Evolutionary conservation across 371 early-diverging fungal species (phyloP).

Genomic region (Zopfochytrium polystomum): DNA sequence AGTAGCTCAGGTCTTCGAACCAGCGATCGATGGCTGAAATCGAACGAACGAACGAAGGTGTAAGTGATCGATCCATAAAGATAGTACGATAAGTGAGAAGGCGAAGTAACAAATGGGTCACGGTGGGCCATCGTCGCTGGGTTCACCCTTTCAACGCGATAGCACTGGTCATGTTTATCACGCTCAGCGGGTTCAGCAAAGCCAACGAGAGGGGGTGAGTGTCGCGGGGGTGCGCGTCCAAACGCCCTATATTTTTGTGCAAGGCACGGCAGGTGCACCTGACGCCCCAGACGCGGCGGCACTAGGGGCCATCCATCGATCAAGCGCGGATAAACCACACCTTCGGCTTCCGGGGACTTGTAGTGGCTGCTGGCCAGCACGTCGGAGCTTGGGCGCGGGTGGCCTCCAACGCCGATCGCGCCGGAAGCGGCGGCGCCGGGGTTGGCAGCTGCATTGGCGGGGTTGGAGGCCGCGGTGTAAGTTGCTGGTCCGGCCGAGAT

Average conservation of each 20-base stretch:
- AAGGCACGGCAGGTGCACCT: not conserved
- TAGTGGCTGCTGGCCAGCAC: slow-evolving; percentile 21
- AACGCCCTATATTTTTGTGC: too few species aligned
- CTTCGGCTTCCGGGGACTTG: slow-evolving; percentile 27
- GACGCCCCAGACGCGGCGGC: not conserved
- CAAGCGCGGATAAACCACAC: slow-evolving; percentile 3
- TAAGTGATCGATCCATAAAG: not conserved
- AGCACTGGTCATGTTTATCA: too few species aligned
- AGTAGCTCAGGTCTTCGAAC: slow-evolving; percentile 87
- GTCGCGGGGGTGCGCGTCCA: too few species aligned
- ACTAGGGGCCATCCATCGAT: not conserved
- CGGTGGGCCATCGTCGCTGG: not conserved
- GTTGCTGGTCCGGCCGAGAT: too few species aligned
- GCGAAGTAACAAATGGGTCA: not conserved
- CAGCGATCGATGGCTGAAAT: slow-evolving; percentile 73
- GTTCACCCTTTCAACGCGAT: too few species aligned
- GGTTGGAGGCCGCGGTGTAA: too few species aligned
- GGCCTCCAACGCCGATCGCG: too few species aligned
- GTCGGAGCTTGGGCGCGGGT: slow-evolving; percentile 22
- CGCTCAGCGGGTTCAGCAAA: too few species aligned
- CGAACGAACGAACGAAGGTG: not conserved
- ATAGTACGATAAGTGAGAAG: too few species aligned
- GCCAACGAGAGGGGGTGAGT: too few species aligned
- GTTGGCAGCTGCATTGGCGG: too few species aligned
- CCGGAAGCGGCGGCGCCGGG: too few species aligned